Conservation (phyloP, 805 yeast species). For the Yamadazyma takamatsuzukensis region DNA sequence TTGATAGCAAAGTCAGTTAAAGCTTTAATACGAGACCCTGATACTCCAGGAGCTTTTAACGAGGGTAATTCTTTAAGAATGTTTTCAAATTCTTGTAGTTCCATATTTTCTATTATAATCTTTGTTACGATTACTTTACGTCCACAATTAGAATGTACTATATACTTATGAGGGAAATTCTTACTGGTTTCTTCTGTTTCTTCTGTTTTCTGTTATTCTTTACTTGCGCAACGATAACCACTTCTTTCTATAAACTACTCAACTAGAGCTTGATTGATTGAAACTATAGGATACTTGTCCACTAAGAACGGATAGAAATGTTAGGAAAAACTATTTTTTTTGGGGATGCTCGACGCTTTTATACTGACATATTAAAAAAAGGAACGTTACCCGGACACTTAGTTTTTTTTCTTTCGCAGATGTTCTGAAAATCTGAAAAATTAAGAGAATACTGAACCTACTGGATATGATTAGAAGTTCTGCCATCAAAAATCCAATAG, state of each 20-base stretch:
- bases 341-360: not conserved
- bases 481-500: slow-evolving; percentile 1
- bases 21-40: slow-evolving; percentile 90
- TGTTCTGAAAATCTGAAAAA: not conserved
- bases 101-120: too few relatives aligned
- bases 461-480: too few relatives aligned
- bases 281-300: too few relatives aligned
- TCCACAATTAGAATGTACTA: too few relatives aligned
- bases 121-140: too few relatives aligned
- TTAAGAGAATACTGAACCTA: not conserved
- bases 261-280: not conserved
- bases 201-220: too few relatives aligned
- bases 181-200: too few relatives aligned
- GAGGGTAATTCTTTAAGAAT: slow-evolving; percentile 49
- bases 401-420: slow-evolving; percentile 1
- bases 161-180: too few relatives aligned
- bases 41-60: slow-evolving; percentile 84
- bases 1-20: slow-evolving; percentile 74
- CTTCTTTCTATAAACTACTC: too few relatives aligned
- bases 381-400: slow-evolving; percentile 6
- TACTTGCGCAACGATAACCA: too few relatives aligned
- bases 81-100: slow-evolving; percentile 44
- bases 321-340: slow-evolving; percentile 1
- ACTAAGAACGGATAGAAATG: too few relatives aligned
- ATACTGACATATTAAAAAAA: not conserved